phyloP scores from a whole-genome alignment of 352 stramenopile genomes.

The Saprolegnia diclina region DNA sequence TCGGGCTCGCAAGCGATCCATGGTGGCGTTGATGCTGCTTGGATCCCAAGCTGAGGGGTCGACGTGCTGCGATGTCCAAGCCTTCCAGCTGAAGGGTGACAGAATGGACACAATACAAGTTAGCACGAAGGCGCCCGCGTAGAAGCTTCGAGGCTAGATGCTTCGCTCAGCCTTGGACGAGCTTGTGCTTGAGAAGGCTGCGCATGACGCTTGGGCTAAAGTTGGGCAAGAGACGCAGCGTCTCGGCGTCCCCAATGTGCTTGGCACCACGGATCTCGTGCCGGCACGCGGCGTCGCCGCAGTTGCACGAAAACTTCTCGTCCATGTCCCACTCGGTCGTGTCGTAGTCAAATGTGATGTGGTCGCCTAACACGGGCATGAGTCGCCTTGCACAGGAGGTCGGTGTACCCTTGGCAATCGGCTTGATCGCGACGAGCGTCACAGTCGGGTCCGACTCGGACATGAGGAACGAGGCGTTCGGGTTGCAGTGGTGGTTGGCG shows the following conservation, averaged over 20 bases:
- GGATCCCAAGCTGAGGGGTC: too few species aligned
- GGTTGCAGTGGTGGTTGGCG: conserved; percentile 83
- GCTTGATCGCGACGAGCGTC: conserved; percentile 68
- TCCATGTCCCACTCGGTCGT: conserved; percentile 91
- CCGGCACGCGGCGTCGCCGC: conserved; percentile 51
- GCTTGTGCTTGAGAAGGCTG: conserved; percentile 22
- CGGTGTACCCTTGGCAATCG: conserved; percentile 54
- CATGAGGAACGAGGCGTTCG: conserved; percentile 77
- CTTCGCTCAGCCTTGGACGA: conserved; percentile 12
- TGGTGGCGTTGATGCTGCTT: too few species aligned
- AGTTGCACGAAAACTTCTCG: conserved; percentile 84
- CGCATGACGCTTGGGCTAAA: conserved; percentile 19
- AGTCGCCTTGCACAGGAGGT: neutral
- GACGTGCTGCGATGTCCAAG: too few species aligned
- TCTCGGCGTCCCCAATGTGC: conserved; percentile 56
- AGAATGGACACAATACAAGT: too few species aligned
- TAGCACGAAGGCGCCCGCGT: too few species aligned
- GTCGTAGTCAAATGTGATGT: conserved; percentile 57
- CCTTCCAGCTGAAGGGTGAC: too few species aligned
- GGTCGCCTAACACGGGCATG: conserved; percentile 5
- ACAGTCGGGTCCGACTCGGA: conserved; percentile 63
- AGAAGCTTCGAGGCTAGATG: neutral
- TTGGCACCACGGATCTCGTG: conserved; percentile 76
- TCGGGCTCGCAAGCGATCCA: too few species aligned
- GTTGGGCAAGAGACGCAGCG: conserved; percentile 29